Conservation (phyloP, 257 asterid species). For the Przewalskia tangutica region DNA sequence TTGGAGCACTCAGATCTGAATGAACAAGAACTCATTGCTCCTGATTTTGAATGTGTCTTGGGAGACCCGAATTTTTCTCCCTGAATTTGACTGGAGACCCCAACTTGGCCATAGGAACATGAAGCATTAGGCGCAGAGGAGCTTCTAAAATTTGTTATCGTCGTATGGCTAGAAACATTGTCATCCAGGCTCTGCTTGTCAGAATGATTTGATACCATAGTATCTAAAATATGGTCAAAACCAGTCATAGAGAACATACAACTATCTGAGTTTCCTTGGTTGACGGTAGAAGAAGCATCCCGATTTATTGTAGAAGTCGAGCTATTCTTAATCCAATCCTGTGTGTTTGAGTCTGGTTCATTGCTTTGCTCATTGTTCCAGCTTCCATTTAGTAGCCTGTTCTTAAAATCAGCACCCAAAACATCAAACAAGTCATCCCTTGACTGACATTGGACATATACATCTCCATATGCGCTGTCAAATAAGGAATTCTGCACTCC, state of each 20-base stretch:
- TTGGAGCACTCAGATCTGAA: constrained; percentile 26
- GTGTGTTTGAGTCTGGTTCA: constrained; percentile 21
- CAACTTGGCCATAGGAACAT: constrained; percentile 33
- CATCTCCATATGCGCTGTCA: constrained; percentile 25
- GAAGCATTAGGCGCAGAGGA: constrained; percentile 35
- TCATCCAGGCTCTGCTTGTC: constrained; percentile 32
- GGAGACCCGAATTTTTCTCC: constrained; percentile 56
- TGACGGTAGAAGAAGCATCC: constrained; percentile 28
- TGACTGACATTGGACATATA: constrained; percentile 17
- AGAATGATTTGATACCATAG: constrained; percentile 45
- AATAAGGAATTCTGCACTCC: constrained; percentile 15
- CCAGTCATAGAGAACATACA: constrained; percentile 31
- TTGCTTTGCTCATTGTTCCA: constrained; percentile 28
- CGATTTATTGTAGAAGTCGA: constrained; percentile 17
- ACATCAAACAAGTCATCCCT: constrained; percentile 81
- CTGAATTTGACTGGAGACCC: constrained; percentile 33
- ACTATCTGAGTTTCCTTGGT: constrained; percentile 41
- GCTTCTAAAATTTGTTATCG: constrained; percentile 35
- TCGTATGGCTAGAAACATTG: constrained; percentile 44
- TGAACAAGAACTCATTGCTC: constrained; percentile 35
- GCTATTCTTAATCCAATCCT: constrained; percentile 15
- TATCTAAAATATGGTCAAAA: constrained; percentile 65
- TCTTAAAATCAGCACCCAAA: constrained; percentile 74
- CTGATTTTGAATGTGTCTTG: constrained; percentile 36
- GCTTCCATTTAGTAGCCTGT: constrained; percentile 38